phyloP scores from a whole-genome alignment of 2,329 filamentous ascomycete species.

The Aspergillus neotritici region DNA sequence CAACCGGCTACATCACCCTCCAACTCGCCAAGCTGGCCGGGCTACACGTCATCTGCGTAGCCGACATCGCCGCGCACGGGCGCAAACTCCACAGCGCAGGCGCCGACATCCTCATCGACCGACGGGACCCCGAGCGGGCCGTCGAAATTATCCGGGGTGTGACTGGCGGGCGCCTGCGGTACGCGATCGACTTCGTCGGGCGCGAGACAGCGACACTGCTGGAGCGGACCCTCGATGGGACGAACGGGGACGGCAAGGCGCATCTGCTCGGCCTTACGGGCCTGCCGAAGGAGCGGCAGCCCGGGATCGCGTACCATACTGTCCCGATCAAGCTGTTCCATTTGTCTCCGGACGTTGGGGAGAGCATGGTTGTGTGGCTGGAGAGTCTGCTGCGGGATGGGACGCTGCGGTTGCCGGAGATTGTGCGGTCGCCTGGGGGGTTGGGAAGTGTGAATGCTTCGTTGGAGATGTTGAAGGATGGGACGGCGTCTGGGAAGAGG shows the following conservation, averaged over 20 bases:
- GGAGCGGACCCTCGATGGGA: constrained; percentile 45
- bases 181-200: constrained; percentile 64
- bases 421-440: constrained; percentile 60
- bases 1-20: constrained; percentile 60
- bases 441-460: constrained; percentile 62
- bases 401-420: constrained; percentile 55
- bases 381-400: constrained; percentile 57
- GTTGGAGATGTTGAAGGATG: constrained; percentile 59
- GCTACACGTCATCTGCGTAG: constrained; percentile 59
- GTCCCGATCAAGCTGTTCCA: constrained; percentile 75
- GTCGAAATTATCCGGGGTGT: constrained; percentile 58
- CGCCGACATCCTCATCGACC: constrained; percentile 64
- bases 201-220: constrained; percentile 58
- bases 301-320: constrained; percentile 53
- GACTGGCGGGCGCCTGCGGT: constrained; percentile 54
- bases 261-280: constrained; percentile 66
- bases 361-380: constrained; percentile 60
- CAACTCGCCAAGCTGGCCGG: constrained; percentile 65
- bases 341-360: constrained; percentile 58
- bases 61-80: constrained; percentile 63
- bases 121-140: constrained; percentile 60
- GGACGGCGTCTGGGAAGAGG: constrained; percentile 62
- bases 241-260: constrained; percentile 20
- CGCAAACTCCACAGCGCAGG: constrained; percentile 48
- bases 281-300: constrained; percentile 52